Evolutionary conservation across 495 filamentous ascomycete genomes (phyloP).

Genomic region (Penicillium antarcticum): DNA sequence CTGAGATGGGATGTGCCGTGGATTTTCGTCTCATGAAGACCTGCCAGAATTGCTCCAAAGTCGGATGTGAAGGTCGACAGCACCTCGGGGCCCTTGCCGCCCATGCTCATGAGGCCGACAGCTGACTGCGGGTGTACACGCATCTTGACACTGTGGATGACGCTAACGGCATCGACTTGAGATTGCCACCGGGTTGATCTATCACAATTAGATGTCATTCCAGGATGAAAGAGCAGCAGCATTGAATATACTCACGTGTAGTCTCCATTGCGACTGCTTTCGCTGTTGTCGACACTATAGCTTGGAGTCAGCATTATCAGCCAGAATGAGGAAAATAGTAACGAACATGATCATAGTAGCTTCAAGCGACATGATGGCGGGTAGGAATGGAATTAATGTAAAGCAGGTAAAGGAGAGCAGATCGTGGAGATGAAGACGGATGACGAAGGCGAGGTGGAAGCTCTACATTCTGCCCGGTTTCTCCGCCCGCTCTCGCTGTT

Average conservation of each 20-base stretch:
- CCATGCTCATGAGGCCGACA: constrained; percentile 98
- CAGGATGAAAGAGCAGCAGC: neutral
- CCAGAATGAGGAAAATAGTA: constrained; percentile 11
- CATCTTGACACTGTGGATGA: constrained; percentile 92
- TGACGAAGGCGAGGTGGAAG: constrained; percentile 16
- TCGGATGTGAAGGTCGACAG: constrained; percentile 93
- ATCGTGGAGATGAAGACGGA: constrained; percentile 10
- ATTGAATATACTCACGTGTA: constrained; percentile 52
- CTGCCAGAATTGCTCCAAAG: constrained; percentile 90
- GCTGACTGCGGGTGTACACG: constrained; percentile 93
- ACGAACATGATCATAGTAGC: constrained; percentile 73
- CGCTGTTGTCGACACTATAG: constrained; percentile 89
- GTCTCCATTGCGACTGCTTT: constrained; percentile 95
- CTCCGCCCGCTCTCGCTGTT: constrained; percentile 23
- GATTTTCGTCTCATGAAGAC: constrained; percentile 92
- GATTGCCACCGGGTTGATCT: constrained; percentile 93
- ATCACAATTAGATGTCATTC: constrained; percentile 13
- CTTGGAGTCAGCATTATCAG: constrained; percentile 21
- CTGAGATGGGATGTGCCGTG: constrained; percentile 79
- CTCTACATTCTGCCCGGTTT: constrained; percentile 22
- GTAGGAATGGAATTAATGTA: constrained; percentile 2
- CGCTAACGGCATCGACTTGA: constrained; percentile 88
- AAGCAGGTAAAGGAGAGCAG: constrained; percentile 2
- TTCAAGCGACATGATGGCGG: constrained; percentile 65
- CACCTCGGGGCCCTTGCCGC: constrained; percentile 92